phyloP scores from a whole-genome alignment of 2,329 filamentous ascomycete species.

The Sporothrix sp. region DNA sequence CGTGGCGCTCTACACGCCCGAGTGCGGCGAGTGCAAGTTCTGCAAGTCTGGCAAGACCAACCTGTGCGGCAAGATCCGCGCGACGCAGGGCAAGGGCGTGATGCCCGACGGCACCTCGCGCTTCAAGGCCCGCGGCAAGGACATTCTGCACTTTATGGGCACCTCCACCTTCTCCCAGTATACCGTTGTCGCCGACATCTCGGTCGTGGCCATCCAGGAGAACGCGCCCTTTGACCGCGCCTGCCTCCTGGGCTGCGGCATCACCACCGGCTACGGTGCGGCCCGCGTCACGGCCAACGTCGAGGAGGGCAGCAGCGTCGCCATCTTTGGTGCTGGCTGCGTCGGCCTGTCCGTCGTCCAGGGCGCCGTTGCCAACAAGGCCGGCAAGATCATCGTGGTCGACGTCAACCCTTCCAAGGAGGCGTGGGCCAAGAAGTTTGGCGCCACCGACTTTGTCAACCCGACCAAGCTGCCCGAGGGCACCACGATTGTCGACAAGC shows the following conservation, averaged over 20 bases:
- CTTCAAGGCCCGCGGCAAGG: constrained; percentile 90
- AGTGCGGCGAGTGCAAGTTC: constrained; percentile 98
- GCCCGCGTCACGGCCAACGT: constrained; percentile 88
- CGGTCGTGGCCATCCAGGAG: constrained; percentile 77
- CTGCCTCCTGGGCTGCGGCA: constrained; percentile 92
- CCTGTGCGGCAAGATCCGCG: constrained; percentile 96
- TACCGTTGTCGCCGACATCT: constrained; percentile 97
- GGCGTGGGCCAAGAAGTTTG: constrained; percentile 87
- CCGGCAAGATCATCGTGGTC: constrained; percentile 63
- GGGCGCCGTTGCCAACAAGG: constrained; percentile 77
- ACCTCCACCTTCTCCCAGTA: constrained; percentile 98
- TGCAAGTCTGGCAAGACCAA: constrained; percentile 99
- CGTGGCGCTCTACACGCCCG: constrained; percentile 83
- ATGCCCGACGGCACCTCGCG: constrained; percentile 96
- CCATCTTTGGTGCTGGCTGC: constrained; percentile 90
- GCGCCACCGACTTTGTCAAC: constrained; percentile 95
- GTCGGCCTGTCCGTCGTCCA: constrained; percentile 94
- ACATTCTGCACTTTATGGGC: constrained; percentile 97
- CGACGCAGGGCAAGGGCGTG: constrained; percentile 87
- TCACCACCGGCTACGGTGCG: constrained; percentile 96
- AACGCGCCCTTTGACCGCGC: constrained; percentile 93
- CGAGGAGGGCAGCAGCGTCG: constrained; percentile 80
- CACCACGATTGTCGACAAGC: constrained; percentile 80
- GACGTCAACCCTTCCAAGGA: constrained; percentile 83
- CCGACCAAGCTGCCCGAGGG: constrained; percentile 61